Conservation (phyloP, 768 basidiomycete genomes). For the Mycena haematopus region DNA sequence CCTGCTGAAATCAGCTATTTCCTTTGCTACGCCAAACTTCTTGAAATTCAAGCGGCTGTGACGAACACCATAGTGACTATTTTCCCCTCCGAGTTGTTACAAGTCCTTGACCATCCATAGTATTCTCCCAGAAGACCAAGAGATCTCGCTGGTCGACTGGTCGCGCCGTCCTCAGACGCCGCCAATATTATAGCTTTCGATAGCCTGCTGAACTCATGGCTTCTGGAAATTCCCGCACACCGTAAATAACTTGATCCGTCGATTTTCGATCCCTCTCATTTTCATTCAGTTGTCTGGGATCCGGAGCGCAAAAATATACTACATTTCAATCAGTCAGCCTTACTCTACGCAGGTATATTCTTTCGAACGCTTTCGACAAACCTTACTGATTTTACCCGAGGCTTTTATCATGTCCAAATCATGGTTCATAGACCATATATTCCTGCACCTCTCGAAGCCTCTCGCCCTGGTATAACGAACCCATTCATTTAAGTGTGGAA, state of each 20-base stretch:
- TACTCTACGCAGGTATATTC: slow-evolving; percentile 47
- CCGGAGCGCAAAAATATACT: slow-evolving; percentile 43
- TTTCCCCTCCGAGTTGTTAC: background rate
- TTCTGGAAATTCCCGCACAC: slow-evolving; percentile 71
- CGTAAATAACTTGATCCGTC: slow-evolving; percentile 41
- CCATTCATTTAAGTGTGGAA: background rate
- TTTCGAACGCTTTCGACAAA: too few relatives aligned
- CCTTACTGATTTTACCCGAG: background rate
- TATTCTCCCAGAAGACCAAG: slow-evolving; percentile 77
- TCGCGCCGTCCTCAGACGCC: slow-evolving; percentile 62
- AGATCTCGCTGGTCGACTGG: slow-evolving; percentile 51
- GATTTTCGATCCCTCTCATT: slow-evolving; percentile 56
- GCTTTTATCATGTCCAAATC: slow-evolving; percentile 46
- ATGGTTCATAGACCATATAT: slow-evolving; percentile 79
- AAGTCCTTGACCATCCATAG: slow-evolving; percentile 40
- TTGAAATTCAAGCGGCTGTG: slow-evolving; percentile 65
- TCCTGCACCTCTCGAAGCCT: slow-evolving; percentile 63
- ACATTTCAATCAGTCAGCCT: slow-evolving; percentile 65
- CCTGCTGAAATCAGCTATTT: slow-evolving; percentile 65
- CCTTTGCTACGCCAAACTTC: slow-evolving; percentile 59
- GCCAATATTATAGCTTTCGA: slow-evolving; percentile 76
- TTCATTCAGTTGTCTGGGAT: slow-evolving; percentile 50
- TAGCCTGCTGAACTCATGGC: slow-evolving; percentile 79
- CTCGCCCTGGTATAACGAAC: slow-evolving; percentile 31
- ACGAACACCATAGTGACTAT: slow-evolving; percentile 62